These are phyloP conservation scores for Carex arenaria DNA, from an alignment of 202 grass and related monocot genomes.

Conservation along the genomic window DNA sequence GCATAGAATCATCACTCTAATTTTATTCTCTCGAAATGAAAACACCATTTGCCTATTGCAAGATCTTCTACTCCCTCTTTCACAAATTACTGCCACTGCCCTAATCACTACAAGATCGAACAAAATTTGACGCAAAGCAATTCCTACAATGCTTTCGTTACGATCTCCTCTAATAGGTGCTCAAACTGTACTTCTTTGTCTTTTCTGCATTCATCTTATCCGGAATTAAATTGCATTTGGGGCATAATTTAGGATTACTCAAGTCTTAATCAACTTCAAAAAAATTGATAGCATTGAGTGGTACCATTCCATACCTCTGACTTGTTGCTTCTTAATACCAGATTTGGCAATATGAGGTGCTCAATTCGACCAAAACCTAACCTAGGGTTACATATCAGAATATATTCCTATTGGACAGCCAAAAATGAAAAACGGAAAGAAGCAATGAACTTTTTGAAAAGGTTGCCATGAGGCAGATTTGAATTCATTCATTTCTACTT, in stretches of 20 bases:
- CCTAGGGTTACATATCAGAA: slow-evolving; percentile 11
- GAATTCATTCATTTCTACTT: slow-evolving; percentile 17
- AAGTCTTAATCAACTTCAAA: not conserved
- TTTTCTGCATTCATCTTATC: not conserved
- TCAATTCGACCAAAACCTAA: slow-evolving; percentile 3
- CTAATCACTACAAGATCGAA: not conserved
- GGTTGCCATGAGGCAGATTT: slow-evolving; percentile 18
- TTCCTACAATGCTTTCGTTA: not conserved
- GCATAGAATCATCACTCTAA: no score
- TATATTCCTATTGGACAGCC: slow-evolving; percentile 4
- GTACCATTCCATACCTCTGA: not conserved
- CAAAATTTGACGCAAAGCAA: not conserved
- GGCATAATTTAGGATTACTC: not conserved
- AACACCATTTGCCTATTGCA: not conserved
- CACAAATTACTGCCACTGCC: not conserved
- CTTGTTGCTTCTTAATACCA: not conserved
- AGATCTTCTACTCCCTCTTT: not conserved
- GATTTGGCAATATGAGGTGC: not conserved
- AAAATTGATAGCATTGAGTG: not conserved
- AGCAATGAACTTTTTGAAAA: not conserved
- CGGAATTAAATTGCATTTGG: not conserved
- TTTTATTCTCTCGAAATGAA: not conserved
- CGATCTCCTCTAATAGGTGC: not conserved
- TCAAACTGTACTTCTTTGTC: not conserved
- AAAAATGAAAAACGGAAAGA: slow-evolving; percentile 11